phyloP scores from a whole-genome alignment of 2,329 filamentous ascomycete genomes.

The Fusarium sp. region DNA sequence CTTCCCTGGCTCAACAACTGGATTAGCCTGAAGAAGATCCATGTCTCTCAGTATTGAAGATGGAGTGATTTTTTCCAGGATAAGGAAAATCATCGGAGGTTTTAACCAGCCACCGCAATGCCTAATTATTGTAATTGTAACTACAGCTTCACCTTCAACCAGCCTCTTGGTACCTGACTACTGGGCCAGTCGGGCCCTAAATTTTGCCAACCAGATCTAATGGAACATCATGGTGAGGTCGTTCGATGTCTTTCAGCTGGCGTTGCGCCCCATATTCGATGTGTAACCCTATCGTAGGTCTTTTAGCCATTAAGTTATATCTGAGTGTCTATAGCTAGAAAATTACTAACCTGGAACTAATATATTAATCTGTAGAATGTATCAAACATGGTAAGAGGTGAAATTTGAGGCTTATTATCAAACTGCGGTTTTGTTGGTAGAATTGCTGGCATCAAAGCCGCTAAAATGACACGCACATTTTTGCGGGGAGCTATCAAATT shows the following conservation, averaged over 20 bases:
- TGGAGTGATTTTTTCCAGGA: neutral
- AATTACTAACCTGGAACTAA: neutral
- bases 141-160: slow-evolving; percentile 9
- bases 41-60: neutral
- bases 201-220: neutral
- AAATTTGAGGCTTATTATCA: neutral
- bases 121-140: neutral
- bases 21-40: neutral
- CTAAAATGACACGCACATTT: slow-evolving; percentile 44
- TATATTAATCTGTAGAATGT: too few relatives aligned
- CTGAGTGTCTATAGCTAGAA: neutral
- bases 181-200: neutral
- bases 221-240: neutral
- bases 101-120: slow-evolving; percentile 13
- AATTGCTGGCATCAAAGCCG: slow-evolving; percentile 36
- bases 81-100: slow-evolving; percentile 4
- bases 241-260: neutral
- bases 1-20: neutral
- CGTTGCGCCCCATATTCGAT: neutral
- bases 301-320: neutral
- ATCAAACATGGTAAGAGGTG: neutral
- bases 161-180: neutral
- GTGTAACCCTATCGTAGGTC: neutral
- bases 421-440: neutral
- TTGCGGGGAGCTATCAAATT: slow-evolving; percentile 35